Percentiles rank a stretch among this genome's conserved stretches.
phyloP scores from a whole-genome alignment of 495 filamentous ascomycete genomes.

The Tuber melanosporum region DNA sequence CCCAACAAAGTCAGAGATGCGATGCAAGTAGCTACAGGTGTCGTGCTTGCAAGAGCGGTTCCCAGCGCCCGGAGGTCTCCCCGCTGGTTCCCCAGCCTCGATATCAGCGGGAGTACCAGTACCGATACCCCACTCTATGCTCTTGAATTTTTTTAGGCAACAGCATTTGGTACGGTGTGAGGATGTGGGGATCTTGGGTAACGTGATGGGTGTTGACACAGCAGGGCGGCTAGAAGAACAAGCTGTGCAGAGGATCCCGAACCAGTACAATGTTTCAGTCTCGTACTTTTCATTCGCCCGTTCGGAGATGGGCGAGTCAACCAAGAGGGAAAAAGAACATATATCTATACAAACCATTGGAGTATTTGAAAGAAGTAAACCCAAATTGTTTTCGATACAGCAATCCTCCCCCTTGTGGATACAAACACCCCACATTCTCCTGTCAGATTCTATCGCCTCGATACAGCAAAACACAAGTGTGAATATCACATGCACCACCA shows the following conservation, averaged over 20 bases:
- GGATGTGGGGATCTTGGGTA: not conserved
- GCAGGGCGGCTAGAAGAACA: not conserved
- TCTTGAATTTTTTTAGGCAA: not conserved
- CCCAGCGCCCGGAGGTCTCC: not conserved
- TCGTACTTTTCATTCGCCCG: not conserved
- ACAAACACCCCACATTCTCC: slow-evolving; percentile 28
- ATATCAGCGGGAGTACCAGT: not conserved
- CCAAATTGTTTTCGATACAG: not conserved
- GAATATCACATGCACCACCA: slow-evolving; percentile 22
- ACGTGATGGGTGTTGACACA: not conserved
- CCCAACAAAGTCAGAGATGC: not conserved
- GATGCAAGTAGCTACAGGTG: not conserved
- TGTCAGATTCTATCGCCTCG: slow-evolving; percentile 34
- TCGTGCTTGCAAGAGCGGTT: not conserved
- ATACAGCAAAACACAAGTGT: slow-evolving; percentile 36
- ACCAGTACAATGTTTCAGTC: not conserved
- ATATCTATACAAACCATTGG: not conserved
- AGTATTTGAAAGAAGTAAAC: not conserved
- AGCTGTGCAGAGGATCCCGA: not conserved
- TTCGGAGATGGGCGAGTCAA: not conserved
- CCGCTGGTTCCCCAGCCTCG: not conserved
- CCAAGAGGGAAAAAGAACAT: not conserved
- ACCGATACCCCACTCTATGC: not conserved
- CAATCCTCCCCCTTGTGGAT: slow-evolving; percentile 12
- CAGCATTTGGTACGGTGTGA: not conserved